Percentiles rank a stretch among this genome's conserved stretches.
phyloP scores from a whole-genome alignment of 2,329 filamentous ascomycete genomes.

The Fusarium sterilihyphosum region DNA sequence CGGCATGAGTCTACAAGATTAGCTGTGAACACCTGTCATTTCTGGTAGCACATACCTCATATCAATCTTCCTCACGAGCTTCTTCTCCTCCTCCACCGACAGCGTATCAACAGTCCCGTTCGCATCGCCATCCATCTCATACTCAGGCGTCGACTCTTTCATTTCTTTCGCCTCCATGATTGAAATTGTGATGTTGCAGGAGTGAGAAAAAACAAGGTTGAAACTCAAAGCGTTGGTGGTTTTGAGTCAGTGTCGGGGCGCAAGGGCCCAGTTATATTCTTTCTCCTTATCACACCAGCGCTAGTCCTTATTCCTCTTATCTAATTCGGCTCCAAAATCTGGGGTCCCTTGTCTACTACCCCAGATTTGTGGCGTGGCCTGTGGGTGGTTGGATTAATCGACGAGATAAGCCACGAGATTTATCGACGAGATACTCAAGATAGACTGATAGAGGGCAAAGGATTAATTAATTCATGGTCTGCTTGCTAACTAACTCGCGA shows the following conservation, averaged over 20 bases:
- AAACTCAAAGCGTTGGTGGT: neutral
- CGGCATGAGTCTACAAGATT: neutral
- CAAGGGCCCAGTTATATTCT: slow-evolving; percentile 5
- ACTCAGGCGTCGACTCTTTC: neutral
- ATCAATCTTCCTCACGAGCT: slow-evolving; percentile 10
- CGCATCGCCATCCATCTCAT: neutral
- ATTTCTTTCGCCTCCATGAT: neutral
- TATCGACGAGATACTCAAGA: neutral
- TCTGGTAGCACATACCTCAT: neutral
- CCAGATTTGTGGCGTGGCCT: neutral
- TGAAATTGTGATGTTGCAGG: neutral
- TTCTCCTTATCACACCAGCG: neutral
- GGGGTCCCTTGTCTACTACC: slow-evolving; percentile 4
- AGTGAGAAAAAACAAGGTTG: neutral
- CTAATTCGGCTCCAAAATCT: neutral
- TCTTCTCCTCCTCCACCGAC: slow-evolving; percentile 8
- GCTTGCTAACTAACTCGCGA: neutral
- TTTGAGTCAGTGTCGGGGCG: neutral
- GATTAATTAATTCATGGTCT: neutral
- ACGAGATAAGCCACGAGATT: neutral
- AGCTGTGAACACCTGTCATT: neutral
- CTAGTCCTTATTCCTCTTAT: neutral
- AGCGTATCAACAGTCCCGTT: neutral
- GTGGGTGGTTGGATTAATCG: slow-evolving; percentile 5
- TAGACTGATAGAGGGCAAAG: too few species aligned